A percentile compares a stretch with the other conserved stretches of the same genome.
Conservation (phyloP, 2,329 filamentous ascomycete genomes). For the Volutella citrinella region DNA sequence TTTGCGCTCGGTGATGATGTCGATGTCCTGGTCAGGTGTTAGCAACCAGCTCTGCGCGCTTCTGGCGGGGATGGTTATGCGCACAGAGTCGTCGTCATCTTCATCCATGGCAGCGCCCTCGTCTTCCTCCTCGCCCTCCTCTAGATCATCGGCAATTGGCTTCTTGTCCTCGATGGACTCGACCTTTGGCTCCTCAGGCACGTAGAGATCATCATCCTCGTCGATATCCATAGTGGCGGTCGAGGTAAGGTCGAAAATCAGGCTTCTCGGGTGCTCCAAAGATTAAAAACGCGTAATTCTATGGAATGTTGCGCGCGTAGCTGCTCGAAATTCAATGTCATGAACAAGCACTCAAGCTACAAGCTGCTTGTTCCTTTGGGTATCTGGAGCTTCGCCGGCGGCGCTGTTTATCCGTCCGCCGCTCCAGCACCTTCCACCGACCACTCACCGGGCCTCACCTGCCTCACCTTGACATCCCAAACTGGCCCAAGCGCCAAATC, state of each 20-base stretch:
- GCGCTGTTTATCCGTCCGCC: conserved; percentile 29
- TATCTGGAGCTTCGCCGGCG: conserved; percentile 13
- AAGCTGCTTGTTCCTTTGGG: conserved; percentile 8
- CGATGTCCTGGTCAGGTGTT: conserved; percentile 51
- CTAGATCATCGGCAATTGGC: conserved; percentile 51
- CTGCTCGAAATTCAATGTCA: too few relatives aligned
- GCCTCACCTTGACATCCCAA: conserved; percentile 10
- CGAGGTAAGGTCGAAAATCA: neutral
- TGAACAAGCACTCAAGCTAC: too few relatives aligned
- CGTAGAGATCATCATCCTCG: conserved; percentile 67
- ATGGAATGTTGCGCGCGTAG: too few relatives aligned
- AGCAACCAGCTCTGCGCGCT: too few relatives aligned
- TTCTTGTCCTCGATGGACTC: conserved; percentile 30
- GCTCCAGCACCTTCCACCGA: conserved; percentile 7
- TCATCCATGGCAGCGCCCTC: conserved; percentile 60
- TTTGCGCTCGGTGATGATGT: conserved; percentile 66
- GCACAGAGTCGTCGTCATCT: conserved; percentile 49
- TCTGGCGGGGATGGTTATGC: too few relatives aligned
- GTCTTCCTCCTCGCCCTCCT: conserved; percentile 64
- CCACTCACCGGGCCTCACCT: conserved; percentile 15
- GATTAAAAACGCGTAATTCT: neutral
- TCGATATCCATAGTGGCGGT: conserved; percentile 59
- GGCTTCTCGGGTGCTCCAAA: neutral
- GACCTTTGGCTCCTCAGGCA: conserved; percentile 52
- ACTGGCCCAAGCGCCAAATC: conserved; percentile 20